These are phyloP conservation scores for Colletotrichum coccodes DNA, from an alignment of 2,329 filamentous ascomycete genomes.

Conservation along the genomic window DNA sequence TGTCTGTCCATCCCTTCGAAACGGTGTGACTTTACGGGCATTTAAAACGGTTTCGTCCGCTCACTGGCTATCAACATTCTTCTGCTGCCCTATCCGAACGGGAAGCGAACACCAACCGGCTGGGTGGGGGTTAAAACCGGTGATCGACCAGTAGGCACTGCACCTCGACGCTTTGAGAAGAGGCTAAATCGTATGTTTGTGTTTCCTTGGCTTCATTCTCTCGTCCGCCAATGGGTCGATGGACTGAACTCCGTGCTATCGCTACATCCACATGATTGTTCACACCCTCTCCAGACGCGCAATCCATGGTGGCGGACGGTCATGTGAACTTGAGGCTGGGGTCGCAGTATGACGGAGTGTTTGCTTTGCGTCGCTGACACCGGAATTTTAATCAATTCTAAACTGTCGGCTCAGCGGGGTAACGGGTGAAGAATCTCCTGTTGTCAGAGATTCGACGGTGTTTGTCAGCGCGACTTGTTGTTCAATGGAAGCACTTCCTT, in stretches of 20 bases:
- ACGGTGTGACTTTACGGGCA: constrained; percentile 3
- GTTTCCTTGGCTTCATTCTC: constrained; percentile 2
- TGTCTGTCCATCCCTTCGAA: constrained; percentile 20
- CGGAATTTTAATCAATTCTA: constrained; percentile 10
- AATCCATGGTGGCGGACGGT: constrained; percentile 1
- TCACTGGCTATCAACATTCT: background rate
- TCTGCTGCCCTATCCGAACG: background rate
- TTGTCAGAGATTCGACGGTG: constrained; percentile 1
- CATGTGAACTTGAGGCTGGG: constrained; percentile 21
- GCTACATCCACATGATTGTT: background rate
- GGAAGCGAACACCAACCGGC: constrained; percentile 3
- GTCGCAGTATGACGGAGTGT: constrained; percentile 14
- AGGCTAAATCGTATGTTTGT: constrained; percentile 11
- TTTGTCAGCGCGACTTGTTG: background rate
- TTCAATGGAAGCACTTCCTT: background rate
- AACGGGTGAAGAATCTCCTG: constrained; percentile 1
- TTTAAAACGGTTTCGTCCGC: constrained; percentile 8
- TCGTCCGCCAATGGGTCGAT: constrained; percentile 20
- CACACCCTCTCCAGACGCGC: constrained; percentile 16
- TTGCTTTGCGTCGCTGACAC: constrained; percentile 18
- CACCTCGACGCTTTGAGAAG: constrained; percentile 12
- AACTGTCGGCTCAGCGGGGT: constrained; percentile 24
- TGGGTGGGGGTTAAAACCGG: constrained; percentile 9
- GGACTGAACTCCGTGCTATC: constrained; percentile 7
- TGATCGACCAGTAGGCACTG: background rate